Conservation (phyloP, 1,139 yeast species). For the Pichia sp. region DNA sequence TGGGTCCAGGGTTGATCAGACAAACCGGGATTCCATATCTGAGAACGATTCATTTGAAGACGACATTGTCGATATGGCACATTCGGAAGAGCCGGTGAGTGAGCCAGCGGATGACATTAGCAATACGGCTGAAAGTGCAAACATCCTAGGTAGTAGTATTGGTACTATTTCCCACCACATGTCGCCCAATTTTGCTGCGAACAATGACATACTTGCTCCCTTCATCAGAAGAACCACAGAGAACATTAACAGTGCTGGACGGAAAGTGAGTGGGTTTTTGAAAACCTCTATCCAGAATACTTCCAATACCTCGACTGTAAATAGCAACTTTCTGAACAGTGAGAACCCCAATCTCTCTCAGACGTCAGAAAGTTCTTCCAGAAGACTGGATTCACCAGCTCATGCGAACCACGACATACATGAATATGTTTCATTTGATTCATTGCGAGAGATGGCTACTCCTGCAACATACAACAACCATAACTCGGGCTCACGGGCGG, state of each 20-base stretch:
- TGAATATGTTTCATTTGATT: slow-evolving; percentile 38
- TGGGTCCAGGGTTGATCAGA: neutral
- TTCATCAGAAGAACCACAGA: slow-evolving; percentile 24
- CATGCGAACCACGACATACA: slow-evolving; percentile 16
- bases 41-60: neutral
- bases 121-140: neutral
- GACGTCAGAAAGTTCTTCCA: neutral
- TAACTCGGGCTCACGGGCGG: neutral
- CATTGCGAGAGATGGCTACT: slow-evolving; percentile 27
- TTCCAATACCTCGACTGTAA: neutral
- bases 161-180: slow-evolving; percentile 7
- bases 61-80: neutral
- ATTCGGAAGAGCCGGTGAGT: neutral
- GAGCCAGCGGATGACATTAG: neutral
- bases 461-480: slow-evolving; percentile 21
- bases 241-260: slow-evolving; percentile 24
- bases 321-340: slow-evolving; percentile 2
- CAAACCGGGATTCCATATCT: neutral
- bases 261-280: slow-evolving; percentile 27
- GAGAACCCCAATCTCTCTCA: neutral
- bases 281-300: slow-evolving; percentile 4
- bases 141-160: slow-evolving; percentile 5
- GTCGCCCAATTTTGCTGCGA: neutral
- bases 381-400: neutral
- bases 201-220: slow-evolving; percentile 22